Percentiles rank a stretch among this genome's conserved stretches.
These are phyloP conservation scores for Xylaria acuta DNA, from an alignment of 495 filamentous ascomycete genomes.

Conservation along the genomic window DNA sequence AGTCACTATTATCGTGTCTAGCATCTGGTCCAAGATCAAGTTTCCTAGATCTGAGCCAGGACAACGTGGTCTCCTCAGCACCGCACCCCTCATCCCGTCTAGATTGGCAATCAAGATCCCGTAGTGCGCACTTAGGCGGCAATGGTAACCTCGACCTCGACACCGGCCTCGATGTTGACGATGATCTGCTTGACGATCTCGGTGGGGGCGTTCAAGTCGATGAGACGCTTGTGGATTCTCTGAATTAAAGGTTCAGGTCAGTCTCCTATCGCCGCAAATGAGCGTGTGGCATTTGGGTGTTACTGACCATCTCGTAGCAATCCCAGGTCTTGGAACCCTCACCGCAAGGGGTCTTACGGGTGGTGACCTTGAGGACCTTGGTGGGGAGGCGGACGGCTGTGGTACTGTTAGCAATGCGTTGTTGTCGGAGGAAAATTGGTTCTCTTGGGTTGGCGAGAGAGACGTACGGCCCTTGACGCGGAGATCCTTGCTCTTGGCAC, in stretches of 20 bases:
- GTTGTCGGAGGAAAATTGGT: neutral
- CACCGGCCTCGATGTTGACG: constrained; percentile 99
- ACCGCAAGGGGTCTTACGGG: constrained; percentile 87
- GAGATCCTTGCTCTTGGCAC: constrained; percentile 97
- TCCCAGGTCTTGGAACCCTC: constrained; percentile 99
- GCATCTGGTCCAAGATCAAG: neutral
- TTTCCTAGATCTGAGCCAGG: neutral
- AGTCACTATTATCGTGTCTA: neutral
- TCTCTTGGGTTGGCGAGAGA: neutral
- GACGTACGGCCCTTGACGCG: constrained; percentile 83
- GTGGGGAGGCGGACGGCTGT: constrained; percentile 96
- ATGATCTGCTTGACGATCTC: constrained; percentile 99
- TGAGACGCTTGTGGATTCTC: constrained; percentile 96
- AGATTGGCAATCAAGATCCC: neutral
- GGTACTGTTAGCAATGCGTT: constrained; percentile 61
- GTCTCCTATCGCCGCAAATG: neutral
- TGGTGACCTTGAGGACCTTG: constrained; percentile 95
- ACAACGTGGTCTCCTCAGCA: constrained; percentile 11
- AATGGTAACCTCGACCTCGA: constrained; percentile 99
- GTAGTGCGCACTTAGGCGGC: constrained; percentile 69
- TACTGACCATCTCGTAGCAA: constrained; percentile 84
- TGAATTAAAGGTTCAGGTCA: neutral
- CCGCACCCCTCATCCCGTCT: constrained; percentile 32
- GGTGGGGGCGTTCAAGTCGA: constrained; percentile 94
- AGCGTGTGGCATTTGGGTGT: neutral